These are phyloP conservation scores for Hapsidospora chrysogenum DNA, from an alignment of 495 filamentous ascomycete species.

Conservation along the genomic window DNA sequence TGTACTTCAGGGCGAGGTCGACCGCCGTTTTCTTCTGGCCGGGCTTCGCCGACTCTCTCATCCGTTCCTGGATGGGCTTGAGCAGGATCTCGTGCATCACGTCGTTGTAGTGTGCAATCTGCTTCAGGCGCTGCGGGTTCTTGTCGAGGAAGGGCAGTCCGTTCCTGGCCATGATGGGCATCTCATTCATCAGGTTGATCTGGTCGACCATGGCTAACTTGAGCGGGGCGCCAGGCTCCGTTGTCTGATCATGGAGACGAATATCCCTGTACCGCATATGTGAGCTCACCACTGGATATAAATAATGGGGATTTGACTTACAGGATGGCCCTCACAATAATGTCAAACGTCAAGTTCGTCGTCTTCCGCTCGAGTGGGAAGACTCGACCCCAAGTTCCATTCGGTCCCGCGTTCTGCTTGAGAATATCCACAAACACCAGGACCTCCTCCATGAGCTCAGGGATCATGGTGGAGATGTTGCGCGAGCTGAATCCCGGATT, in stretches of 20 bases:
- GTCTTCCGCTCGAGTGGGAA: too few relatives aligned
- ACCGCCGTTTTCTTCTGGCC: conserved; percentile 2
- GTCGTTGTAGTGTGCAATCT: background rate
- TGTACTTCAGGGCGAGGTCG: conserved; percentile 5
- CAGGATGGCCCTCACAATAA: too few relatives aligned
- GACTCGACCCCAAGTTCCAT: too few relatives aligned
- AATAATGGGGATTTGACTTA: too few relatives aligned
- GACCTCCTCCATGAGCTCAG: too few relatives aligned
- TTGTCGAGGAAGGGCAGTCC: background rate
- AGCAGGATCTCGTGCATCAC: conserved; percentile 1
- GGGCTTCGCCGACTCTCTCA: background rate
- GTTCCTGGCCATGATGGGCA: conserved; percentile 1
- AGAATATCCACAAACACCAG: too few relatives aligned
- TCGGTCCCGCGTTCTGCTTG: too few relatives aligned
- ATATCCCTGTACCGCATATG: too few relatives aligned
- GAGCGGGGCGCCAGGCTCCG: background rate
- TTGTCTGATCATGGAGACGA: conserved; percentile 6
- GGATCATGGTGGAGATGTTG: conserved; percentile 13
- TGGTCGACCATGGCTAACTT: background rate
- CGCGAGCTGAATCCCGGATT: conserved; percentile 22
- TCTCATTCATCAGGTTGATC: too few relatives aligned
- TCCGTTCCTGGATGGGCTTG: background rate
- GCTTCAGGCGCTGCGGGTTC: background rate
- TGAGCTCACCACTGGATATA: too few relatives aligned
- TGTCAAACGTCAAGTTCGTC: too few relatives aligned